Evolutionary conservation across 805 yeast species (phyloP), one percentile per base, ranked within the genome.

Genomic region (Ogataea trehalophila): DNA sequence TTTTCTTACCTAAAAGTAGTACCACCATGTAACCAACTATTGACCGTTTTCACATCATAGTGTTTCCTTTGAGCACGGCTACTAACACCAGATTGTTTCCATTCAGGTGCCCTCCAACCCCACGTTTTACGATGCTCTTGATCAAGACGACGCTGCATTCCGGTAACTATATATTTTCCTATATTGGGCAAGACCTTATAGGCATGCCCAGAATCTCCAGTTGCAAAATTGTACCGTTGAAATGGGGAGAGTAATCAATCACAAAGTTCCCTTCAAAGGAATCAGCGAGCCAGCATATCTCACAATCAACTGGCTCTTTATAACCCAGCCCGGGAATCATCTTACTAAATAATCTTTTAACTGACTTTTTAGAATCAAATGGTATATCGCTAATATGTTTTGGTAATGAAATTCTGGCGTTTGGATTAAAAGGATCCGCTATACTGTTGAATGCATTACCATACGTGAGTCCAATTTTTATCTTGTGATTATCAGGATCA

Each of bases 191-290:
- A 53, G 41, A 71, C 70, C 54, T 74, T 74, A 56, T 65, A 73
- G 1, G 64, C 75, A 55, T 74, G 77, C 6, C 76, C 74, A 5
- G 76, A 66, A 53, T 73, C 77, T 6, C 79, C 79, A 13, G 71
- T 60, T 0, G 74, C 75, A 13, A 59, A 1, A 72, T 60, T 26
- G 31, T 26, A 31, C 63, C 67, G 1, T 49, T 35, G 5, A 46
- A 48, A 5, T 53, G 45, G 4, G 77, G 77, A 9, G 64, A 55
- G 20, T 50, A 51, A 49, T 73, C 76, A 23, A 73, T 67, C 6
- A 73, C 50, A 47, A 72, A 72, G 47, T 69, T 63, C 6, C 65
- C 56, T 44, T 68, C 68, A 9, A 66, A 49, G 2, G 76, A 63
- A 46, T 73, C 76, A 37, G 72, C 62, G 26, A 63, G 55, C 65